Evolutionary conservation across 176 grass and related monocot genomes (phyloP), one percentile per base, ranked within the genome.

Genomic region (Thalia dealbata): DNA sequence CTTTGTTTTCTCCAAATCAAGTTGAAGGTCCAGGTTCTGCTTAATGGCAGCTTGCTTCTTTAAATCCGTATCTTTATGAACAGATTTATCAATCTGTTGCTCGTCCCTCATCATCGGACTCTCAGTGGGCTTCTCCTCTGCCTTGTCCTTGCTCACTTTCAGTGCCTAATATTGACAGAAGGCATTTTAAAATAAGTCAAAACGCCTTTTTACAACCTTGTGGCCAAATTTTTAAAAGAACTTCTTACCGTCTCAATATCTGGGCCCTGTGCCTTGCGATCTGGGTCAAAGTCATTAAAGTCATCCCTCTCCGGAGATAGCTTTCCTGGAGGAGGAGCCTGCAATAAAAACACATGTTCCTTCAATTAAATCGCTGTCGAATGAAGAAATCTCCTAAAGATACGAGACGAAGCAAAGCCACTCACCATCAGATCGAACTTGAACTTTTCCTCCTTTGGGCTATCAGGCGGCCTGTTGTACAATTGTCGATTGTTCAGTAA

Each of bases 391-490:
- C 26, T 72, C 13, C 45, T 3, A 52, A 32, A 72, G 26, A 24
- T 43, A 35, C 38, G 22, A 9, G 4, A 52, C 25, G 14, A 52
- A 54, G 25, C 46, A 54, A 6, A 29, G 3, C 25, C 86, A 88
- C 90, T 79, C 56, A 99, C 95, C 95, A 99, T 99, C 73, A 99
- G 88, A 95, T 99, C 95, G 83, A 99, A 88, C 83, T 84, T 91
- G 76, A 99, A 99, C 84, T 87, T 99, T 71, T 89, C 82, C 82
- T 91, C 85, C 70, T 88, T 81, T 73, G 61, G 45, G 59, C 83
- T 82, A 88, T 89, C 85, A 23, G 81, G 15, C 8, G 16, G 0
- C 15, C 70, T 72, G 46, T 52, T 72, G 46, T 52, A 54, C 52
- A 2, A 27, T 30, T 5, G 38, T 68, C 7, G 76, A 74, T 46